Percentiles rank a stretch among this genome's conserved stretches.
Evolutionary conservation across 345 rosid genomes (phyloP).

Genomic region (Melaleuca alternifolia): DNA sequence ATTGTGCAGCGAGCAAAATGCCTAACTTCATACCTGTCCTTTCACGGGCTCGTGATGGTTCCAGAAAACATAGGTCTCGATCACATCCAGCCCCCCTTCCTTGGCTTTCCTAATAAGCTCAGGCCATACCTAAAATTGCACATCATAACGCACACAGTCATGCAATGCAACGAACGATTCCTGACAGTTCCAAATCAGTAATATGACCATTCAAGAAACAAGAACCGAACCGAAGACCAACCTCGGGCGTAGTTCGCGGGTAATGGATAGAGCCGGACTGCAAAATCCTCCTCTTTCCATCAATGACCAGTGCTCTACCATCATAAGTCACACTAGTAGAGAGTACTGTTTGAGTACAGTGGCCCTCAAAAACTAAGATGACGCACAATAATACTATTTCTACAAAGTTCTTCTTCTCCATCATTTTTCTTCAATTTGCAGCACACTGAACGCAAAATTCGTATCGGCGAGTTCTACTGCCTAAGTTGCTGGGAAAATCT

Average conservation of each 20-base stretch:
- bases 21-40: conserved; percentile 34
- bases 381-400: background rate
- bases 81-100: conserved; percentile 60
- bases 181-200: background rate
- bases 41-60: conserved; percentile 52
- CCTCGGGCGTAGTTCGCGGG: conserved; percentile 50
- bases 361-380: conserved; percentile 9
- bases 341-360: conserved; percentile 7
- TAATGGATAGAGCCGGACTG: conserved; percentile 61
- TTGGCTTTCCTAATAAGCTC: conserved; percentile 48
- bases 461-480: background rate
- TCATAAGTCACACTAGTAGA: conserved; percentile 38
- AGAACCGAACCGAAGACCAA: background rate
- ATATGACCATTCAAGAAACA: background rate
- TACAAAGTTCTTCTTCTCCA: background rate
- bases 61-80: conserved; percentile 61
- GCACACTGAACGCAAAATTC: background rate
- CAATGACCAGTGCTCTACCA: conserved; percentile 42
- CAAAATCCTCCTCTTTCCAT: conserved; percentile 52
- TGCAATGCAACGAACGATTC: background rate
- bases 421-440: background rate
- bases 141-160: background rate
- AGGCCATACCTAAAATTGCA: conserved; percentile 44
- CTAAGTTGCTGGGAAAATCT: background rate
- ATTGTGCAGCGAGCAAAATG: background rate